Base-by-base conservation (phyloP, 805 yeast species). In the Cyberlindnera xylosilytica region DNA sequence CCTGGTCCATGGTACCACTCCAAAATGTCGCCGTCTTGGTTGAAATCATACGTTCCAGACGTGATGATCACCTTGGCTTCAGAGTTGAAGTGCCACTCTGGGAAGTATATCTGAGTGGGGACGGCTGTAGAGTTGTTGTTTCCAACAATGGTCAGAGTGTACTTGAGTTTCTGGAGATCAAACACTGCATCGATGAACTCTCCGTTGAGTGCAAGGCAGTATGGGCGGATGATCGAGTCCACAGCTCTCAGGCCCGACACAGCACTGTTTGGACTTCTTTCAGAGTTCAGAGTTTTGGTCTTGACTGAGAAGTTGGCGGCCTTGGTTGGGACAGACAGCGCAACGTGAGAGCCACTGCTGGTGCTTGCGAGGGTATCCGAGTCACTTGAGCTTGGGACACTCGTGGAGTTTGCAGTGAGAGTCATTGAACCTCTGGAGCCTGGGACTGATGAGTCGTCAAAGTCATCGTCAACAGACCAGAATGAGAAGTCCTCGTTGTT, bases 401-500 rank as follows among this genome's bases (percentile, higher is more conserved):
- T 38, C 12, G n/a, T 13, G 6, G 29, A 26, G 29, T 26, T 26
- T 13, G 6, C 23, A 3, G 30, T 20, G 3, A 37, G 18, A 13
- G 18, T 31, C n/a, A 34, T 23, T 2, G 45, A 34, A 19, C 17
- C 34, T 34, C 34, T 37, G 2, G 51, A 42, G 1, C 42, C 39
- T 7, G 42, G 46, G 11, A 46, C 18, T 6, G 38, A 34, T 12
- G 30, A 23, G 20, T 48, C 44, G 39, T 46, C 36, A 43, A 35
- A 53, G 50, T 47, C 57, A 44, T 83, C 88, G 47, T 83, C 89
- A 3, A 69, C 63, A 2, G 93, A 83, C 84, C 83, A 91, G 43
- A 91, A 76, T 1, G 97, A 86, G 60, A 91, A 82, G 62, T 91
- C 98, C 58, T 91, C 99, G 51, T 88, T 81, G 56, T 91, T 91